Percentiles rank a stretch among this genome's conserved stretches.
Evolutionary conservation across 768 basidiomycete genomes (phyloP).

Genomic region (Serendipita indica): DNA sequence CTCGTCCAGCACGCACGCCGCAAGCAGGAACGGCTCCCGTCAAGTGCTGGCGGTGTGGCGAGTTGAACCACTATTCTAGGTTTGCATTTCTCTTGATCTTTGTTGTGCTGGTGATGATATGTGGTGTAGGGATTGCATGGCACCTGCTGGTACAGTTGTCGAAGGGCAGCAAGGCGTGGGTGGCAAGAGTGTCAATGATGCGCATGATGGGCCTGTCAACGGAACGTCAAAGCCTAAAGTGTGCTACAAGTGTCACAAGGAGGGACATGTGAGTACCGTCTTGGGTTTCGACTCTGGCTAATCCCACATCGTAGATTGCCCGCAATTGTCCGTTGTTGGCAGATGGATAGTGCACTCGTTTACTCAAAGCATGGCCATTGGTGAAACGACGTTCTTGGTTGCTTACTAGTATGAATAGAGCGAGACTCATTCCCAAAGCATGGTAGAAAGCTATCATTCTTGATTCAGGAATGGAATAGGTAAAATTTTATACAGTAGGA

Average conservation of each 20-base stretch:
- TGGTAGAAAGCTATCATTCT: neutral
- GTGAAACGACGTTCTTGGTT: too few relatives aligned
- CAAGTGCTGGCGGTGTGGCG: conserved; percentile 82
- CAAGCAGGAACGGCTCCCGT: conserved; percentile 65
- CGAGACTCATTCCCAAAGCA: neutral
- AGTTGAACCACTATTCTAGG: conserved; percentile 78
- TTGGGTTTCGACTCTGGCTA: conserved; percentile 15
- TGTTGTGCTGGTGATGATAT: conserved; percentile 13
- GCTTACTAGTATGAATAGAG: too few relatives aligned
- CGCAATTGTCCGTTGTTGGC: conserved; percentile 17
- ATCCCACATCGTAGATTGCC: conserved; percentile 20
- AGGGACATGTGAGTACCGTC: conserved; percentile 56
- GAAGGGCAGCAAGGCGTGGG: conserved; percentile 32
- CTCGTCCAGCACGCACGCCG: conserved; percentile 29
- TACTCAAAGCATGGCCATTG: too few relatives aligned
- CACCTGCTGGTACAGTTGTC: conserved; percentile 42
- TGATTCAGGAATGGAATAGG: neutral
- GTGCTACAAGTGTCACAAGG: conserved; percentile 78
- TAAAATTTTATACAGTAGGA: neutral
- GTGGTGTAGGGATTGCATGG: conserved; percentile 58
- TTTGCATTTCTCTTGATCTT: conserved; percentile 21
- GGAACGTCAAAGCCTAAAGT: conserved; percentile 53
- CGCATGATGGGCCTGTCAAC: conserved; percentile 20
- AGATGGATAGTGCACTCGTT: too few relatives aligned
- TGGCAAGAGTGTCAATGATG: conserved; percentile 19